These are phyloP conservation scores for Candida oleophila DNA, from an alignment of 805 yeast genomes.

Conservation along the genomic window DNA sequence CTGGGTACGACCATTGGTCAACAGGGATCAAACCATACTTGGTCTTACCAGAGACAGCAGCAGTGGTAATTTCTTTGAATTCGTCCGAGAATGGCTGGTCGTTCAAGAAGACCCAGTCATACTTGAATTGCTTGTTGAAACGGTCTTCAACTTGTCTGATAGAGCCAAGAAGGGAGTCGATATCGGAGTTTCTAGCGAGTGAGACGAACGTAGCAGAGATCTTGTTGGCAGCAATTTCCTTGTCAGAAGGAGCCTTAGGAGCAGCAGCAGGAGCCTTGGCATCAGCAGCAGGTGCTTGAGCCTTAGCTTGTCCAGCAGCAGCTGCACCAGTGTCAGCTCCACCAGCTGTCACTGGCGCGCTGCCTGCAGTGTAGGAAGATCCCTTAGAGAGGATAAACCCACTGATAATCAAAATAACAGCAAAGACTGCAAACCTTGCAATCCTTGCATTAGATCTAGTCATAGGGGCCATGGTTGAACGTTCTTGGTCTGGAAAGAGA, in stretches of 20 bases:
- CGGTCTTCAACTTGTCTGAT: slow-evolving; percentile 84
- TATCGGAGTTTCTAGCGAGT: slow-evolving; percentile 74
- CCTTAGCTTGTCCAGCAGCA: slow-evolving; percentile 3
- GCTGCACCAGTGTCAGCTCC: neutral
- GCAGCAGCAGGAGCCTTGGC: slow-evolving; percentile 9
- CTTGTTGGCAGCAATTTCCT: slow-evolving; percentile 19
- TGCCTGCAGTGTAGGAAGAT: slow-evolving; percentile 20
- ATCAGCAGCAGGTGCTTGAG: slow-evolving; percentile 12
- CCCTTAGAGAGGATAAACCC: slow-evolving; percentile 39
- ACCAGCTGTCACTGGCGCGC: neutral
- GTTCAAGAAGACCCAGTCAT: slow-evolving; percentile 95
- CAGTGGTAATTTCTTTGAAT: slow-evolving; percentile 65
- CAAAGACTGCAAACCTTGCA: slow-evolving; percentile 37
- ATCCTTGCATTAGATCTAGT: slow-evolving; percentile 38
- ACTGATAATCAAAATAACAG: slow-evolving; percentile 33
- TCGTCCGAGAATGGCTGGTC: slow-evolving; percentile 83
- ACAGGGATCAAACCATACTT: slow-evolving; percentile 78
- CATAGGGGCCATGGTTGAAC: slow-evolving; percentile 1
- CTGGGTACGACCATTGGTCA: slow-evolving; percentile 87
- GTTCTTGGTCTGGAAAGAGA: neutral
- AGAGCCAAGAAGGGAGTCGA: slow-evolving; percentile 59
- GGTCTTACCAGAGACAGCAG: slow-evolving; percentile 73
- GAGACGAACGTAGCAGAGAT: slow-evolving; percentile 80
- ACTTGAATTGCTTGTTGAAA: slow-evolving; percentile 75
- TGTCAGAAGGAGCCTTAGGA: slow-evolving; percentile 7